Evolutionary conservation across 139 green algal species (phyloP), one percentile per base, ranked within the genome.

Genomic region (Mychonastes homosphaera): DNA sequence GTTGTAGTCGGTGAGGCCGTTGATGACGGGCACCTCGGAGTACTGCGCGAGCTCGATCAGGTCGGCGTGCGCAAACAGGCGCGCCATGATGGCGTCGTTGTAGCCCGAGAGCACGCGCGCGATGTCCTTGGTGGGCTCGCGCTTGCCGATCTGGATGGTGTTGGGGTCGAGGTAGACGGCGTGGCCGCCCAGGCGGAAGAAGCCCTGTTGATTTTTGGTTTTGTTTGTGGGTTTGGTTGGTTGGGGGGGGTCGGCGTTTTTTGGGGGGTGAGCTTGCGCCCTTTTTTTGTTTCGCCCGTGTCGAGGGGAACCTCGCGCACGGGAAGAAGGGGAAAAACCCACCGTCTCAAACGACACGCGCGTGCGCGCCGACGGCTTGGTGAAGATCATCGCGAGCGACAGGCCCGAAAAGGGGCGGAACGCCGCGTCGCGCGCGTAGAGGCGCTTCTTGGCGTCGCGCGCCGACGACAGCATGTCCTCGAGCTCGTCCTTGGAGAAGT

Each of bases 1-100:
- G 81, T 99, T 99, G 84, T 98, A 99, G 71, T 99, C 91, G 1
- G 92, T 98, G 0, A 99, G 80, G 4, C 92, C 92, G 68, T 99
- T 99, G 67, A 99, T 83, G 24, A 99, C 83, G 1, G 92, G 92
- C 15, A 87, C 77, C 65, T 82, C 55, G 30, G 34, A 53, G 41
- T 34, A 67, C 39, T 92, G 54, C 26, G 90, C 90, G 16, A 97
- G 74, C 68, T 96, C 89, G 48, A 96, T 69, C 7, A 97, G 63
- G 65, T 97, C 89, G 15, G 86, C 71, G 64, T 99, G 92, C 0
- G 61, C 90, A 73, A 96, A 97, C n/a, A 98, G 74, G 24, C 92
- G 79, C 0, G 92, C 92, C 92, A 99, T 99, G 65, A 99, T 95
- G 51, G 96, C 84, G 58, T 98, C 89, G 67, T 98, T 98, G 76